These are phyloP conservation scores for Cicer chorassanicum DNA, from an alignment of 306 rosid species.

Conservation along the genomic window DNA sequence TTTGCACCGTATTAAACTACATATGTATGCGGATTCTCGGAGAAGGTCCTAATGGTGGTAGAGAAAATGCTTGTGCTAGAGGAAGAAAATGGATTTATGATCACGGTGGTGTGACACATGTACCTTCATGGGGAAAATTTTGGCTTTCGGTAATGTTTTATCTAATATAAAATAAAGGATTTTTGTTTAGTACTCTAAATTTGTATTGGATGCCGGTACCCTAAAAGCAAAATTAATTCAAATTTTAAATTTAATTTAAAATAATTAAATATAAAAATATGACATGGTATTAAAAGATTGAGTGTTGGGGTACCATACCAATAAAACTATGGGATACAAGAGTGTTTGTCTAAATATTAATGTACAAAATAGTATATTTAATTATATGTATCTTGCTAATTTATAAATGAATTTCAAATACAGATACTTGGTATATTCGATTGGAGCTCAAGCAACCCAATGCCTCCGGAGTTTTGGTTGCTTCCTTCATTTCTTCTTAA, in stretches of 20 bases:
- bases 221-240: too few relatives aligned
- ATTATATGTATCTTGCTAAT: not conserved
- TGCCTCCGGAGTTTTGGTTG: conserved; percentile 89
- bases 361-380: not conserved
- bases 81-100: conserved; percentile 71
- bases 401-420: not conserved
- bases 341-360: not conserved
- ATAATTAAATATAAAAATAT: too few relatives aligned
- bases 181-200: too few relatives aligned
- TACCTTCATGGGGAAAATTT: conserved; percentile 78
- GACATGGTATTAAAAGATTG: too few relatives aligned
- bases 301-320: too few relatives aligned
- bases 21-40: conserved; percentile 66
- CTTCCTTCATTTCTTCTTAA: conserved; percentile 78
- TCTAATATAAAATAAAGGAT: not conserved
- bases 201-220: too few relatives aligned
- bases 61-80: conserved; percentile 61
- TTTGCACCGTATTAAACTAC: conserved; percentile 60
- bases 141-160: conserved; percentile 65
- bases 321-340: too few relatives aligned
- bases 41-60: conserved; percentile 60
- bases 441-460: conserved; percentile 76
- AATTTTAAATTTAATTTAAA: too few relatives aligned
- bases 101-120: conserved; percentile 65
- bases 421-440: conserved; percentile 74